Conservation (phyloP, 163 green algal species). For the Scenedesmus sp. region DNA sequence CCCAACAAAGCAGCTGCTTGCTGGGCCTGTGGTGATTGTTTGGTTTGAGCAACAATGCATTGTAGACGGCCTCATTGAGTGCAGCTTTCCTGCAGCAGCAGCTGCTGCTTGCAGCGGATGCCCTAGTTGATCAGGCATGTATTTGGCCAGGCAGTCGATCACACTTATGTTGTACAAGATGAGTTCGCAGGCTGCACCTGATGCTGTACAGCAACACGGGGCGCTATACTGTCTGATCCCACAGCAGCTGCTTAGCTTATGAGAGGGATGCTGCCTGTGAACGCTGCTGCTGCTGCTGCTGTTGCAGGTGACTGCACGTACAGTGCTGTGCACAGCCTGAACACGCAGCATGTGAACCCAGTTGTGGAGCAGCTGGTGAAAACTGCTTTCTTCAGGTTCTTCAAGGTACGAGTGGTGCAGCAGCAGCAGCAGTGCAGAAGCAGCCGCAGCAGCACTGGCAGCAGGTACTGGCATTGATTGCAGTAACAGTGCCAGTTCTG, state of each 20-base stretch:
- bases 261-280: not conserved
- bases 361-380: slow-evolving; percentile 80
- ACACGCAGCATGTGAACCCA: slow-evolving; percentile 69
- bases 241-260: not conserved
- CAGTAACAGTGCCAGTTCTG: not conserved
- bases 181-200: too few species aligned
- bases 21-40: too few species aligned
- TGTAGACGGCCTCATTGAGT: not conserved
- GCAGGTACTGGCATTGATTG: not conserved
- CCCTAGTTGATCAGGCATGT: too few species aligned
- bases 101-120: too few species aligned
- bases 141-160: too few species aligned
- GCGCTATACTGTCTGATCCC: too few species aligned
- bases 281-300: not conserved
- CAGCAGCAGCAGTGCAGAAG: not conserved
- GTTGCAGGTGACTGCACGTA: slow-evolving; percentile 57
- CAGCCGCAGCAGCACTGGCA: not conserved
- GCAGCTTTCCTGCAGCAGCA: not conserved
- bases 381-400: slow-evolving; percentile 93
- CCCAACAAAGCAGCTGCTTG: too few species aligned
- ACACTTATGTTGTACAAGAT: too few species aligned
- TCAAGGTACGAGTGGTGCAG: slow-evolving; percentile 78
- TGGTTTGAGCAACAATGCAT: too few species aligned
- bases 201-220: too few species aligned
- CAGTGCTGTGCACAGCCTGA: slow-evolving; percentile 62